These are phyloP conservation scores for Globomyces sp. DNA, from an alignment of 371 early-diverging fungal species.

Conservation along the genomic window DNA sequence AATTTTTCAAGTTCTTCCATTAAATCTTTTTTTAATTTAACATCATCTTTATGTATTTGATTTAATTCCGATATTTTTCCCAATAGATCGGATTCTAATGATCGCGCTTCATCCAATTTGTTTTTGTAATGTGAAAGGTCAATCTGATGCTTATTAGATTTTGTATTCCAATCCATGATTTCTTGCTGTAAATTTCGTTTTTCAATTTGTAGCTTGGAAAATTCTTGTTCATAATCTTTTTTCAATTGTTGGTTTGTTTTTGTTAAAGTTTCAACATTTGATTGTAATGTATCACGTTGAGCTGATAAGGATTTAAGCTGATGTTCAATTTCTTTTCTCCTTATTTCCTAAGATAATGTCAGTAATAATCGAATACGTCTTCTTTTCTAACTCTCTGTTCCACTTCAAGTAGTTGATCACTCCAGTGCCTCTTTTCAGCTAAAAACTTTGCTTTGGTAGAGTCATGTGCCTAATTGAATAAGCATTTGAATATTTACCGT, in stretches of 20 bases:
- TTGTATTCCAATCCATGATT: constrained; percentile 18
- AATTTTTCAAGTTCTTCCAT: constrained; percentile 18
- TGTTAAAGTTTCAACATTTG: constrained; percentile 23
- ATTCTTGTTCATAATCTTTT: constrained; percentile 32
- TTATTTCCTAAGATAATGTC: constrained; percentile 22
- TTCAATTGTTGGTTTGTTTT: constrained; percentile 14
- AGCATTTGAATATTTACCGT: constrained; percentile 25
- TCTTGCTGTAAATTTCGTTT: constrained; percentile 23
- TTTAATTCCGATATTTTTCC: constrained; percentile 6
- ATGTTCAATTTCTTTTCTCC: constrained; percentile 30
- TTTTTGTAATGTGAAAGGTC: constrained; percentile 11
- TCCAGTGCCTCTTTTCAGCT: constrained; percentile 36
- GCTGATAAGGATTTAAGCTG: constrained; percentile 20
- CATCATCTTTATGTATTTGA: constrained; percentile 18
- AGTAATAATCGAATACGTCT: constrained; percentile 26
- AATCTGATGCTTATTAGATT: neutral
- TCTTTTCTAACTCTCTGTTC: constrained; percentile 34
- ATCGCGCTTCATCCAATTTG: constrained; percentile 15
- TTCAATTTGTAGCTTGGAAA: constrained; percentile 24
- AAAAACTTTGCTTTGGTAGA: constrained; percentile 18
- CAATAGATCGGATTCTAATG: constrained; percentile 1
- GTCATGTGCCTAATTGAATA: constrained; percentile 26
- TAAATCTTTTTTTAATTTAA: constrained; percentile 20
- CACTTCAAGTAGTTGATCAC: constrained; percentile 28
- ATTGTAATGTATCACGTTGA: constrained; percentile 26